These are phyloP conservation scores for Botrytis squamosa DNA, from an alignment of 2,329 filamentous ascomycete genomes.

Conservation along the genomic window DNA sequence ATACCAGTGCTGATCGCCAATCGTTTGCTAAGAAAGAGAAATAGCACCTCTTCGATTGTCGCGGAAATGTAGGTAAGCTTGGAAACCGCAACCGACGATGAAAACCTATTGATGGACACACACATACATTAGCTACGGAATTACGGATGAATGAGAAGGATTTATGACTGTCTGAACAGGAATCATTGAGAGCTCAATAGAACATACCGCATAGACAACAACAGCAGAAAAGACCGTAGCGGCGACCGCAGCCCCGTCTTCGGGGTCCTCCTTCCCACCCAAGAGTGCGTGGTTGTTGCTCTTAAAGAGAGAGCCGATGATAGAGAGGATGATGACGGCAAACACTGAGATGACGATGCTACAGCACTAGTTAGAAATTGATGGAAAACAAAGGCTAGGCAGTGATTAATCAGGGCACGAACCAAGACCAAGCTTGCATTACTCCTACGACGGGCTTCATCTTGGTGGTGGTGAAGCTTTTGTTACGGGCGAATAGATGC, in stretches of 20 bases:
- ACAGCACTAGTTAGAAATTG: constrained; percentile 21
- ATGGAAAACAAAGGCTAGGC: constrained; percentile 12
- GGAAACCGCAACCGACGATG: constrained; percentile 86
- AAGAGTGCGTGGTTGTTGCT: constrained; percentile 80
- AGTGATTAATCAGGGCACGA: constrained; percentile 41
- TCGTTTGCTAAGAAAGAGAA: constrained; percentile 53
- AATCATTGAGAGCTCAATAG: constrained; percentile 11
- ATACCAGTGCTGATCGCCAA: constrained; percentile 14
- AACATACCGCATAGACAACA: constrained; percentile 80
- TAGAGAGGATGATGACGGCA: constrained; percentile 62
- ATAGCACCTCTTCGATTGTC: constrained; percentile 83
- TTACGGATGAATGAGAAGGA: neutral
- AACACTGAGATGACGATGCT: constrained; percentile 73
- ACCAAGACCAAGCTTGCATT: constrained; percentile 96
- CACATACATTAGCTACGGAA: neutral
- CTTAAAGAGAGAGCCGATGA: constrained; percentile 70
- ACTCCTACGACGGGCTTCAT: constrained; percentile 96
- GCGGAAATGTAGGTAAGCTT: constrained; percentile 82
- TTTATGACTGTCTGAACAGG: neutral
- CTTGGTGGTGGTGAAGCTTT: constrained; percentile 23
- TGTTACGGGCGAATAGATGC: neutral
- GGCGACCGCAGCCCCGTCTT: constrained; percentile 73
- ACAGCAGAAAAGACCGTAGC: constrained; percentile 85
- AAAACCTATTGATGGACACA: constrained; percentile 61
- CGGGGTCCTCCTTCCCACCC: constrained; percentile 62